Evolutionary conservation across 306 rosid species (phyloP).

Genomic region (Cucurbita ficifolia): DNA sequence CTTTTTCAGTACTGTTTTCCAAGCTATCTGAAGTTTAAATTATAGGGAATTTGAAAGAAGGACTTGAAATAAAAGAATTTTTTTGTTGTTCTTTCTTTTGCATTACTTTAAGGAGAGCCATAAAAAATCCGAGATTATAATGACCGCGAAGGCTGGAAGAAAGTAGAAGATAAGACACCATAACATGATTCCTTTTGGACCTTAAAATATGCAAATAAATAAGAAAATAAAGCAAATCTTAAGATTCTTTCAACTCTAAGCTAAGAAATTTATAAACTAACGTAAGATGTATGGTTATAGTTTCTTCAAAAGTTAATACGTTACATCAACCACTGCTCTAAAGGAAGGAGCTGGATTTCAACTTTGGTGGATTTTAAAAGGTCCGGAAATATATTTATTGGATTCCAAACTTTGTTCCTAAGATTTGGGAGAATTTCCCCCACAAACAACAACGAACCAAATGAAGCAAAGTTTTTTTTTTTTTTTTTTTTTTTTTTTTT

Average conservation of each 20-base stretch:
- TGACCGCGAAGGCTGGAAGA: not conserved
- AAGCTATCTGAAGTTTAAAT: not conserved
- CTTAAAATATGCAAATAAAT: not conserved
- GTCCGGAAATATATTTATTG: not conserved
- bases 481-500: no score
- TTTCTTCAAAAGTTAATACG: not conserved
- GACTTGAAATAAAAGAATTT: not conserved
- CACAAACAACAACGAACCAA: no score
- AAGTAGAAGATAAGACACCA: constrained; percentile 1
- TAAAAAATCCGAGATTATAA: not conserved
- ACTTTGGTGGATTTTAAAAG: not conserved
- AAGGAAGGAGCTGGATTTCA: not conserved
- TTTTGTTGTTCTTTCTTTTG: not conserved
- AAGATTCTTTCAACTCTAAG: not conserved
- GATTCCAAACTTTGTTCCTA: not conserved
- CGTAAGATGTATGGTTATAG: not conserved
- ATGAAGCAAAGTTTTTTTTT: no score
- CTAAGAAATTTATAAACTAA: not conserved
- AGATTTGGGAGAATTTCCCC: not conserved
- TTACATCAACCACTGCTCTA: not conserved
- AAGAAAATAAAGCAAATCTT: constrained; percentile 1
- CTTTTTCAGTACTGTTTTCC: not conserved
- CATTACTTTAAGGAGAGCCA: constrained; percentile 3
- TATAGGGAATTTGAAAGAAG: not conserved
- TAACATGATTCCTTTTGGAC: not conserved